Conservation (phyloP, 192 early-diverging fungal species). For the Chytriomyces hyalinus region DNA sequence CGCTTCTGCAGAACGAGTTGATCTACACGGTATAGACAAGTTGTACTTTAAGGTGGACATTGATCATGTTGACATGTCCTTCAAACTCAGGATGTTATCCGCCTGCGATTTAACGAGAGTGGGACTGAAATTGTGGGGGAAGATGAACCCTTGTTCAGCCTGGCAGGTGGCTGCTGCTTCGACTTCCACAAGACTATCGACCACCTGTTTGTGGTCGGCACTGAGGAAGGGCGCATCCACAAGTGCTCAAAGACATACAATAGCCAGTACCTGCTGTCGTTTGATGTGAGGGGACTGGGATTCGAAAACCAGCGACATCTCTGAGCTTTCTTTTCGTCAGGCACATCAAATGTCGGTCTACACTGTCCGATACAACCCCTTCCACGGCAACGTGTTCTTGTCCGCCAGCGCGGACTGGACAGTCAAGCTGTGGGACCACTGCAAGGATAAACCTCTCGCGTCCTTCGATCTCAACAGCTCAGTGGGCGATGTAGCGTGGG, state of each 20-base stretch:
- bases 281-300: slow-evolving; percentile 50
- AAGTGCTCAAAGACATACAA: slow-evolving; percentile 69
- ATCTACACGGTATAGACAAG: slow-evolving; percentile 49
- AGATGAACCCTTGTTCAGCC: slow-evolving; percentile 54
- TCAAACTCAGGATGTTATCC: slow-evolving; percentile 42
- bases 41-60: background rate
- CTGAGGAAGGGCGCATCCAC: slow-evolving; percentile 67
- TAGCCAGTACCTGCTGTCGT: slow-evolving; percentile 61
- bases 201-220: slow-evolving; percentile 68
- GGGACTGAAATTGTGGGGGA: slow-evolving; percentile 31
- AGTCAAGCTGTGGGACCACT: slow-evolving; percentile 68
- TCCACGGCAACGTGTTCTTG: slow-evolving; percentile 59
- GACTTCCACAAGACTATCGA: slow-evolving; percentile 66
- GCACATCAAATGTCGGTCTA: slow-evolving; percentile 71
- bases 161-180: slow-evolving; percentile 66
- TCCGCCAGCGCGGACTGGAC: slow-evolving; percentile 68
- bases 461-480: slow-evolving; percentile 63
- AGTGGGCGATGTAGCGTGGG: slow-evolving; percentile 69
- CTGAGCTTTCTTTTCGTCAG: slow-evolving; percentile 29
- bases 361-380: slow-evolving; percentile 63
- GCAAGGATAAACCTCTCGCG: slow-evolving; percentile 55
- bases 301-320: background rate
- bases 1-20: slow-evolving; percentile 65
- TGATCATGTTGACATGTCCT: background rate
- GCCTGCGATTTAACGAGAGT: slow-evolving; percentile 38